Evolutionary conservation across 257 asterid genomes (phyloP).

Genomic region (Salvia splendens): DNA sequence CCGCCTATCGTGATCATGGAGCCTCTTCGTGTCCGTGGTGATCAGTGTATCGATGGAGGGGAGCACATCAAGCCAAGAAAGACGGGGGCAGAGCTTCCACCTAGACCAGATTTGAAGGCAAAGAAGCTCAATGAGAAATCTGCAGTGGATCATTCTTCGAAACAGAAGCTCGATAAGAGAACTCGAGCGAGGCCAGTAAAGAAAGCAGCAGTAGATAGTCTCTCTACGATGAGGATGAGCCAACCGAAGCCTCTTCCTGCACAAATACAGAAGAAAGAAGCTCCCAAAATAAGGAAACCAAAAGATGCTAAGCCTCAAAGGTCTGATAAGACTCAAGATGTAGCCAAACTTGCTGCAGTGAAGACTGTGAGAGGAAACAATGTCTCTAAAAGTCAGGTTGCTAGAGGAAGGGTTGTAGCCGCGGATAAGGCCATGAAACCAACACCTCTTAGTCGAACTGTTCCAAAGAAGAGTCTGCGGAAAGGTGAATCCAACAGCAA

Average conservation of each 20-base stretch:
- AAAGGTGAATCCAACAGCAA: slow-evolving; percentile 39
- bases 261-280: slow-evolving; percentile 45
- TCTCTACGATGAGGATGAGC: slow-evolving; percentile 32
- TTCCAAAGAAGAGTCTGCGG: slow-evolving; percentile 42
- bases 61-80: slow-evolving; percentile 32
- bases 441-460: slow-evolving; percentile 23
- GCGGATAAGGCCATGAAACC: slow-evolving; percentile 22
- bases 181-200: slow-evolving; percentile 24
- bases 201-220: slow-evolving; percentile 33
- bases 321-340: slow-evolving; percentile 28
- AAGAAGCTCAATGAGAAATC: slow-evolving; percentile 20
- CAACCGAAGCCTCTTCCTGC: slow-evolving; percentile 37
- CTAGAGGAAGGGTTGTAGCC: slow-evolving; percentile 29
- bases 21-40: slow-evolving; percentile 42
- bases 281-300: slow-evolving; percentile 36
- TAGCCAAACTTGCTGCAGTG: slow-evolving; percentile 26
- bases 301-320: slow-evolving; percentile 23
- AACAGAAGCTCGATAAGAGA: slow-evolving; percentile 28
- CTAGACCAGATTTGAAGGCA: slow-evolving; percentile 32
- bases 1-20: slow-evolving; percentile 64
- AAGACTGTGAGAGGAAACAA: slow-evolving; percentile 39
- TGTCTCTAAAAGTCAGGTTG: slow-evolving; percentile 36
- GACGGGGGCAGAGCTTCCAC: slow-evolving; percentile 35
- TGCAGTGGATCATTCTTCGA: slow-evolving; percentile 21
- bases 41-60: slow-evolving; percentile 26